Evolutionary conservation across 2,329 filamentous ascomycete genomes (phyloP), one percentile per base, ranked within the genome.

Genomic region (Colletotrichum tanaceti): DNA sequence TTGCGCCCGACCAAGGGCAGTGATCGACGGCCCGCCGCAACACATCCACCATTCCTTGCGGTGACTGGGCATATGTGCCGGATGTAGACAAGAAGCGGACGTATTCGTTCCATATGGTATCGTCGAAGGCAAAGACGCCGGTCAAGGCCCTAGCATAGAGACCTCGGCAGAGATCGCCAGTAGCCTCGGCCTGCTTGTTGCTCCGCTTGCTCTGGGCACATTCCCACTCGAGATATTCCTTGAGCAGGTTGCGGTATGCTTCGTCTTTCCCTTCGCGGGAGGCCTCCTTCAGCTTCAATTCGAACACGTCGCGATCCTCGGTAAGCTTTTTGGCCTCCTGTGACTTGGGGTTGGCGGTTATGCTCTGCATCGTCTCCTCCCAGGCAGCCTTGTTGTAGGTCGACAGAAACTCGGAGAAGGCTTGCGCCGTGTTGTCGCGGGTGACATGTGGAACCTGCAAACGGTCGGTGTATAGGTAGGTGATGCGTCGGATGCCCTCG

Each of bases 1-100:
- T 85, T 35, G 88, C 86, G 18, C 96, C 96, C 7, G 94, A 97
- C 91, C 94, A 97, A 2, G 96, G 94, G 73, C 95, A 97, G 79
- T 98, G 96, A 50, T 90, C 88, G 11, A 94, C 96, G 14, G 93
- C 94, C 72, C 94, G 88, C 73, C 93, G 90, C 2, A 97, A 84
- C 7, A 95, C 86, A 54, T 93, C 87, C 11, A 97, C 85, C 44
- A 92, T 79, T 63, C 82, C 68, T 54, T 81, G 22, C 79, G 85
- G 63, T 77, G 79, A 63, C 75, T 79, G 72, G 63, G 78, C 50
- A 71, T 80, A 71, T 73, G 76, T 73, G 78, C 81, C 63, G 72
- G 79, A 78, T 66, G 82, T 86, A n/a, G 83, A 85, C 55, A 96
- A 81, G 72, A 93, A 94, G 70, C 93, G 91, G 35, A 93, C 83